Base-by-base conservation (phyloP, 768 basidiomycete species). In the Kwoniella sp. region DNA sequence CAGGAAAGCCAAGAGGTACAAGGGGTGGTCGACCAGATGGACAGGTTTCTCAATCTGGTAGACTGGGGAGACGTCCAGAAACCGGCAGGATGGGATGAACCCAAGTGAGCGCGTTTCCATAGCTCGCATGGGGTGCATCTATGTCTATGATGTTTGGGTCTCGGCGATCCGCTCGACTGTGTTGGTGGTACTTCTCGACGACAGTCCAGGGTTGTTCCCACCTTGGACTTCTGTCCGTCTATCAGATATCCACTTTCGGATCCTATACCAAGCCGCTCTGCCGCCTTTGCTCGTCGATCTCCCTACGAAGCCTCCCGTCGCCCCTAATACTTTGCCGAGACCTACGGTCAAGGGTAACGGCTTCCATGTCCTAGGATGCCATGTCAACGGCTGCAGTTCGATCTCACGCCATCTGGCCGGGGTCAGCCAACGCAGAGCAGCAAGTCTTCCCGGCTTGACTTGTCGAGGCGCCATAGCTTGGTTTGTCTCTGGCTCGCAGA, bases 51-150 rank as follows among this genome's bases (percentile, higher is more conserved):
- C 19, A 27, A 34, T 19, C 19, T 65, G 31, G 53, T 65, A 11
- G 56, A 60, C 42, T 65, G 63, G 63, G 63, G 59, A 2, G 49
- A 56, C 19, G 46, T 65, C 1, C 39, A 39, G 11, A 60, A 53
- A 40, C 63, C 63, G 9, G 29, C 26, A 3, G 63, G 59, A 32
- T 65, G 63, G 63, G 53, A 57, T 20, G 46, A 56, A 5, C n/a
- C n/a, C n/a, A n/a, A n/a, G n/a, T n/a, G n/a, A n/a, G n/a, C n/a
- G n/a, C n/a, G n/a, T n/a, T n/a, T n/a, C n/a, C n/a, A n/a, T n/a
- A n/a, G n/a, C n/a, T n/a, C n/a, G n/a, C n/a, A n/a, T n/a, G n/a
- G n/a, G n/a, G n/a, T n/a, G n/a, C n/a, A n/a, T n/a, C n/a, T n/a
- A n/a, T n/a, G n/a, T n/a, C n/a, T n/a, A n/a, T n/a, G n/a, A n/a